Conservation (phyloP, 768 basidiomycete genomes). For the Tephrocybe sp. region DNA sequence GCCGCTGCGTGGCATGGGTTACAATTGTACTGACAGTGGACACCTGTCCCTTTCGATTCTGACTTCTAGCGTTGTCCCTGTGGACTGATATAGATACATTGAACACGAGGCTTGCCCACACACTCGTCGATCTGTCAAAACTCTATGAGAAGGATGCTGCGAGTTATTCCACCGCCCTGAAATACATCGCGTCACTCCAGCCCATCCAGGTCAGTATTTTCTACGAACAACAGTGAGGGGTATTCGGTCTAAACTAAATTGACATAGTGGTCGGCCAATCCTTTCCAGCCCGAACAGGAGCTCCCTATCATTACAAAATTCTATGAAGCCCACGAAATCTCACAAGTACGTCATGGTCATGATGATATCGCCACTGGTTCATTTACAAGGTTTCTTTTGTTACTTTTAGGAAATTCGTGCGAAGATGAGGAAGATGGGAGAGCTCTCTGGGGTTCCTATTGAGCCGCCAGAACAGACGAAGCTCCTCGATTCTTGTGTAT, state of each 20-base stretch:
- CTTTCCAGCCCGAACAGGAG: slow-evolving; percentile 43
- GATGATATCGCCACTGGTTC: not conserved
- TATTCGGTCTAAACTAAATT: not conserved
- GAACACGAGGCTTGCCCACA: slow-evolving; percentile 57
- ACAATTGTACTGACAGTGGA: slow-evolving; percentile 7
- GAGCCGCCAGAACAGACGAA: slow-evolving; percentile 87
- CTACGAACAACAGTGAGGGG: not conserved
- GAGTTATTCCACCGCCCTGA: slow-evolving; percentile 54
- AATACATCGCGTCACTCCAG: slow-evolving; percentile 59
- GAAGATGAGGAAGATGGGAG: slow-evolving; percentile 85
- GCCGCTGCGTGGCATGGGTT: slow-evolving; percentile 3
- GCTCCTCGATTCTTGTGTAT: slow-evolving; percentile 75
- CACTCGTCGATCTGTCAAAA: slow-evolving; percentile 48
- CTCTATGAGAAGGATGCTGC: slow-evolving; percentile 44
- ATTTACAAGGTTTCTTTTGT: not conserved
- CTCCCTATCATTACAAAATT: slow-evolving; percentile 51
- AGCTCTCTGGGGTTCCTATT: slow-evolving; percentile 73
- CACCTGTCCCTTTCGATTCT: slow-evolving; percentile 1
- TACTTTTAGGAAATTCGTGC: slow-evolving; percentile 63
- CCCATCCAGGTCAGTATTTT: slow-evolving; percentile 46
- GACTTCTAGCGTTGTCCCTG: slow-evolving; percentile 49
- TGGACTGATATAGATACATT: slow-evolving; percentile 64
- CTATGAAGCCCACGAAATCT: slow-evolving; percentile 50
- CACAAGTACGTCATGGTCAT: slow-evolving; percentile 42
- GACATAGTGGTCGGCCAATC: slow-evolving; percentile 58